These are phyloP conservation scores for Hygrophorus pudorinus DNA, from an alignment of 768 basidiomycete genomes.

Conservation along the genomic window DNA sequence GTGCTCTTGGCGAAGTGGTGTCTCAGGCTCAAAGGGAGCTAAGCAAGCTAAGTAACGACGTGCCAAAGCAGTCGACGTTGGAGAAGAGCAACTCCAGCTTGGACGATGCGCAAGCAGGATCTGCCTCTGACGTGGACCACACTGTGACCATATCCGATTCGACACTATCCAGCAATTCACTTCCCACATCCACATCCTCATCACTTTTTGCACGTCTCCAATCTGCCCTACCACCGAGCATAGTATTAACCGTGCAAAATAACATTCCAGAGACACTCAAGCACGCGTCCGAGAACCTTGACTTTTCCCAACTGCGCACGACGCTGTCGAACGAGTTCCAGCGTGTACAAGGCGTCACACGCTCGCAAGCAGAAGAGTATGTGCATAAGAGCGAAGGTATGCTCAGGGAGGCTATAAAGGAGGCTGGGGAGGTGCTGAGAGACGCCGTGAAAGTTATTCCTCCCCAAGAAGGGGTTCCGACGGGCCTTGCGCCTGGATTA, in stretches of 20 bases:
- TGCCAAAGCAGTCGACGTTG: slow-evolving; percentile 10
- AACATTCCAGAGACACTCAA: slow-evolving; percentile 58
- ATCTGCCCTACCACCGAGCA: slow-evolving; percentile 62
- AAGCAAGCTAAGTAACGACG: slow-evolving; percentile 39
- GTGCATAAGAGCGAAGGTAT: slow-evolving; percentile 63
- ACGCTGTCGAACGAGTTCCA: slow-evolving; percentile 58
- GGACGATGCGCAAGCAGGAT: slow-evolving; percentile 8
- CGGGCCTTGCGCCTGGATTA: slow-evolving; percentile 24
- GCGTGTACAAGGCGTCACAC: slow-evolving; percentile 65
- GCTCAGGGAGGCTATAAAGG: slow-evolving; percentile 61
- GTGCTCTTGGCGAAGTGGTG: slow-evolving; percentile 57
- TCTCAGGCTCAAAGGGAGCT: slow-evolving; percentile 73
- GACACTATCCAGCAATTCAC: slow-evolving; percentile 15
- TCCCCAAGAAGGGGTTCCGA: slow-evolving; percentile 42
- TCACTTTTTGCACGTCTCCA: slow-evolving; percentile 58
- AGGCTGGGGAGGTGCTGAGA: slow-evolving; percentile 70
- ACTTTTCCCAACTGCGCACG: slow-evolving; percentile 57
- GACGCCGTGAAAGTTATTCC: slow-evolving; percentile 93
- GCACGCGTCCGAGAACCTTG: slow-evolving; percentile 53
- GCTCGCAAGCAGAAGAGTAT: slow-evolving; percentile 78
- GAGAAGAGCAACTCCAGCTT: slow-evolving; percentile 12
- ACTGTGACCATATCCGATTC: slow-evolving; percentile 6
- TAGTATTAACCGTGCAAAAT: slow-evolving; percentile 57
- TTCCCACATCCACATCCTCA: slow-evolving; percentile 13
- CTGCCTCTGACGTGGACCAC: slow-evolving; percentile 5